These are phyloP conservation scores for Fonsecaea nubica DNA, from an alignment of 2,329 filamentous ascomycete species.

Conservation along the genomic window DNA sequence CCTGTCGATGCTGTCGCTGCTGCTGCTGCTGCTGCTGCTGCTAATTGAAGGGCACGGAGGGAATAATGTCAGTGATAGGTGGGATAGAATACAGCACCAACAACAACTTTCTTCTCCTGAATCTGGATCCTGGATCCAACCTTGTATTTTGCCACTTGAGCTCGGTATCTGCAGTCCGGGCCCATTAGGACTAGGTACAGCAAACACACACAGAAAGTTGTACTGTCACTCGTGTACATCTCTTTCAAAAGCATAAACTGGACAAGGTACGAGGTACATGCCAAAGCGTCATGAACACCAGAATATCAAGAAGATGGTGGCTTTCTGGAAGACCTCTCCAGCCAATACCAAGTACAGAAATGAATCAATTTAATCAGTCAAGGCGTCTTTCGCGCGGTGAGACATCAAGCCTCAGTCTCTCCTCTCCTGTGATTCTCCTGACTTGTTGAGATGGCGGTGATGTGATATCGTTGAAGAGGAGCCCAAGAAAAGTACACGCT, in stretches of 20 bases:
- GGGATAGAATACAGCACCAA: background rate
- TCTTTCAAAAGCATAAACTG: background rate
- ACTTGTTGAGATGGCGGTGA: background rate
- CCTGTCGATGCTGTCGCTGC: constrained; percentile 5
- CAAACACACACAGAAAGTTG: background rate
- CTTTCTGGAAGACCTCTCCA: background rate
- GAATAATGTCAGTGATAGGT: background rate
- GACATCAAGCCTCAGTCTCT: background rate
- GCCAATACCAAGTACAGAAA: background rate
- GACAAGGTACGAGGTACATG: background rate
- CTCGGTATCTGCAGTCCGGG: background rate
- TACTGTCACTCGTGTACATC: background rate
- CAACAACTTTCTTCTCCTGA: background rate
- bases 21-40: background rate
- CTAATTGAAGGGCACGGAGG: background rate
- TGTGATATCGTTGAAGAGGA: background rate
- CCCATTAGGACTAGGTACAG: background rate
- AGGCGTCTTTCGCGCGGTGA: background rate
- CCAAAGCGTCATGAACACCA: background rate
- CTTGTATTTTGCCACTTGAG: background rate
- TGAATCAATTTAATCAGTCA: background rate
- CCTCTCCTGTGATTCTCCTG: background rate
- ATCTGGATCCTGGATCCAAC: background rate
- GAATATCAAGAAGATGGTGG: background rate
- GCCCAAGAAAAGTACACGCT: too few relatives aligned